Conservation (phyloP, 371 early-diverging fungal genomes). For the Cokeromyces recurvatus region DNA sequence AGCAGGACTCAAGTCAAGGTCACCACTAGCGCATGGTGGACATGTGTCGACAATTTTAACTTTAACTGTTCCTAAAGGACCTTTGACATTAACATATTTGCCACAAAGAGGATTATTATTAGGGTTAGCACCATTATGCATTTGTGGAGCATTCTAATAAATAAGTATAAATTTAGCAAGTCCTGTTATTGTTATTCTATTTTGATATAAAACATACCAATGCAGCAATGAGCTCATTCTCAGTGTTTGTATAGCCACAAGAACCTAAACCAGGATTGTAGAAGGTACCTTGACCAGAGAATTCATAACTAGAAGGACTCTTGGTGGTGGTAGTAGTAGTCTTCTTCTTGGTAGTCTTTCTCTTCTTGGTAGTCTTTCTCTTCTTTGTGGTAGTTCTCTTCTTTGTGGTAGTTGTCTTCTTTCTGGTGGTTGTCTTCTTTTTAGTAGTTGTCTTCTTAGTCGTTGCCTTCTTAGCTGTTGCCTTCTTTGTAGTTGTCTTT, state of each 20-base stretch:
- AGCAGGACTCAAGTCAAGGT: conserved; percentile 48
- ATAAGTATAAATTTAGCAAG: background rate
- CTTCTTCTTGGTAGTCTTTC: conserved; percentile 10
- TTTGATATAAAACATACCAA: conserved; percentile 18
- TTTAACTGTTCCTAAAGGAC: conserved; percentile 33
- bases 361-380: conserved; percentile 7
- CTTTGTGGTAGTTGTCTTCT: conserved; percentile 4
- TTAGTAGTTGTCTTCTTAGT: conserved; percentile 9
- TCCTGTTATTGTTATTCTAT: background rate
- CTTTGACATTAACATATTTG: conserved; percentile 25
- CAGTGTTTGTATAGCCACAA: conserved; percentile 21
- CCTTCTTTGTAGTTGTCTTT: conserved; percentile 9
- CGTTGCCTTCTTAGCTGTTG: conserved; percentile 2
- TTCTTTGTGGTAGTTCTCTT: conserved; percentile 10
- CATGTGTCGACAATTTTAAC: conserved; percentile 42
- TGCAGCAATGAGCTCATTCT: conserved; percentile 34
- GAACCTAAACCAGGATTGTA: conserved; percentile 30
- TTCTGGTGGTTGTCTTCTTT: conserved; percentile 8
- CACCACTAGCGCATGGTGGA: conserved; percentile 20
- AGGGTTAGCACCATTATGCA: conserved; percentile 32
- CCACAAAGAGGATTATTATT: conserved; percentile 39
- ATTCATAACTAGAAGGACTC: conserved; percentile 2
- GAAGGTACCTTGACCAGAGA: conserved; percentile 36
- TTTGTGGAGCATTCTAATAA: conserved; percentile 39
- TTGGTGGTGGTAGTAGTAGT: conserved; percentile 13